Evolutionary conservation across 768 basidiomycete genomes (phyloP), one percentile per base, ranked within the genome.

Genomic region (Albatrellus ellisii): DNA sequence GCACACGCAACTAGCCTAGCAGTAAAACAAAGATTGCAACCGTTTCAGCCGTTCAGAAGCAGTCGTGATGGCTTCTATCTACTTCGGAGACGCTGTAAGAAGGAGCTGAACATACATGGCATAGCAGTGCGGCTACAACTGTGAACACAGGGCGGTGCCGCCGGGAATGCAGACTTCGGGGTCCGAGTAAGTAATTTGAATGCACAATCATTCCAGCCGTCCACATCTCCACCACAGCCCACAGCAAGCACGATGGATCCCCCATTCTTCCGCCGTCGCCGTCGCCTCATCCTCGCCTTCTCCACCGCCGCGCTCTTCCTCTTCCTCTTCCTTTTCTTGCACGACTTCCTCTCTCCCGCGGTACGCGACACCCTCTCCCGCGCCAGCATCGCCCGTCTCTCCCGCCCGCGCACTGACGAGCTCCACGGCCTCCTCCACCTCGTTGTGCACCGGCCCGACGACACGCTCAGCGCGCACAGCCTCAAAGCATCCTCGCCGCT

Each of bases 361-460:
- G 5, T 32, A 18, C 31, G 31, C 31, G 31, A 33, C 24, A 2
- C 36, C 31, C 27, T 50, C 43, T 47, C 46, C 3, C 46, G 46
- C 32, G 48, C 46, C 9, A 47, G 31, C 36, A 47, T 50, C 27
- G 39, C 42, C 11, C 25, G 39, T 7, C 46, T 50, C 26, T 24
- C 48, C 39, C 41, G 46, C 7, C 37, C 41, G 6, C 14, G 35
- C 7, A 38, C 40, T 25, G 26, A 41, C 11, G 83, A 86, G 57
- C 73, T 85, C 21, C 80, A 76, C 41, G 83, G 79, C 0, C 62
- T 86, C n/a, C 61, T 85, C 24, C 69, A 79, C 52, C 66, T 85
- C 32, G 71, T 79, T 24, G 73, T 74, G 0, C 65, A 69, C 24
- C 61, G 67, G 45, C 58, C 65, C 15, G 62, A 67, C 40, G 61